These are phyloP conservation scores for Penicilliopsis zonata DNA, from an alignment of 495 filamentous ascomycete species.

Conservation along the genomic window DNA sequence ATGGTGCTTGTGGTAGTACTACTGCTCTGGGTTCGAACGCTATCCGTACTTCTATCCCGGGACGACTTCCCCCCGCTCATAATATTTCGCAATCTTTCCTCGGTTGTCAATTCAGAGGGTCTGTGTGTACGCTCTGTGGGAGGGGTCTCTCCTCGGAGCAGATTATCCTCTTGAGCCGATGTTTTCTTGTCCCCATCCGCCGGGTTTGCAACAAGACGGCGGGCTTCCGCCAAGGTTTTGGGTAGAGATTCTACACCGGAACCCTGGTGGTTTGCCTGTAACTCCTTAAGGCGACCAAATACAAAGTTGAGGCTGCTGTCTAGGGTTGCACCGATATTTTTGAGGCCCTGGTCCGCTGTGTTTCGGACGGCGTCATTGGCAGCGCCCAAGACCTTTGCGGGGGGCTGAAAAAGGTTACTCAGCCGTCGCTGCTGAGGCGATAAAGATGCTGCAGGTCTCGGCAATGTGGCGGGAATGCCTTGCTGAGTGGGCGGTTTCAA, in stretches of 20 bases:
- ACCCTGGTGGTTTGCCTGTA: conserved; percentile 31
- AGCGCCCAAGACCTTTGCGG: conserved; percentile 64
- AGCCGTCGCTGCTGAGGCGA: conserved; percentile 51
- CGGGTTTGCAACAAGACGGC: conserved; percentile 72
- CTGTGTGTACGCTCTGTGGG: conserved; percentile 22
- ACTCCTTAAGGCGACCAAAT: conserved; percentile 75
- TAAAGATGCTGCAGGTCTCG: conserved; percentile 26
- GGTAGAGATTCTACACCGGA: conserved; percentile 46
- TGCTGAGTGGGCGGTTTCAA: conserved; percentile 22
- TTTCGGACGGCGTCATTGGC: conserved; percentile 74
- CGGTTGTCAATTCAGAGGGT: conserved; percentile 22
- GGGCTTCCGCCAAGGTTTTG: conserved; percentile 83
- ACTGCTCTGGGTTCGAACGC: conserved; percentile 45
- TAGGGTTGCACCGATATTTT: conserved; percentile 76
- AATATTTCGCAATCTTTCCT: conserved; percentile 50
- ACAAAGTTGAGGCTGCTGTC: conserved; percentile 90
- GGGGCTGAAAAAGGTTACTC: conserved; percentile 74
- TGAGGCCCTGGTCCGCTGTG: conserved; percentile 81
- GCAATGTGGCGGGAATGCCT: conserved; percentile 23
- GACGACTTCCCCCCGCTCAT: conserved; percentile 47
- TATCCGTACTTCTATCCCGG: conserved; percentile 70
- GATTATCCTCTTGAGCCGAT: conserved; percentile 31
- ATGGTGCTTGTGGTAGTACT: no score
- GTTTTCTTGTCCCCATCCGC: conserved; percentile 40
- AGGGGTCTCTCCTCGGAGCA: conserved; percentile 31